A percentile compares a stretch with the other conserved stretches of the same genome.
Conservation (phyloP, 352 stramenopile species). For the Globisporangium cylindrosporum region DNA sequence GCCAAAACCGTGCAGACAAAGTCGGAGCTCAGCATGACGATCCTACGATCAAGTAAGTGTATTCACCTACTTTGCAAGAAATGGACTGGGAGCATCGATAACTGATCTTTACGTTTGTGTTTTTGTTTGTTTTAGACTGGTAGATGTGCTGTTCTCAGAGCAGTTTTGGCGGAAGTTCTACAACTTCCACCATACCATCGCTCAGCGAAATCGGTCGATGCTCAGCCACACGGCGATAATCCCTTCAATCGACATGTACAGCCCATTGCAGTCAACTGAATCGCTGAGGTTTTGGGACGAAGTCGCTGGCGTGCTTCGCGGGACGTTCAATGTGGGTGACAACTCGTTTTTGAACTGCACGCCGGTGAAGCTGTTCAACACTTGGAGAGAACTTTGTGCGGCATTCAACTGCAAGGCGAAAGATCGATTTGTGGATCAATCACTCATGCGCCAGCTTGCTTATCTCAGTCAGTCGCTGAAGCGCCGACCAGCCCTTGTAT, state of each 20-base stretch:
- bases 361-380: not conserved
- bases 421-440: not conserved
- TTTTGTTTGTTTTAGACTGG: slow-evolving; percentile 7
- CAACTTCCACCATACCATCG: slow-evolving; percentile 15
- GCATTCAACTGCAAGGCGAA: not conserved
- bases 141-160: slow-evolving; percentile 21
- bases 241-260: slow-evolving; percentile 22
- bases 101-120: not conserved
- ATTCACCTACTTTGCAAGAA: not conserved
- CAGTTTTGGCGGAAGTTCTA: slow-evolving; percentile 18
- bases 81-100: not conserved
- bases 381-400: not conserved
- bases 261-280: slow-evolving; percentile 15
- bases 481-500: not conserved
- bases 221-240: slow-evolving; percentile 20
- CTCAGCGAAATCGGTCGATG: slow-evolving; percentile 21
- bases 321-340: not conserved
- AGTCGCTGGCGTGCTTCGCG: not conserved
- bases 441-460: not conserved
- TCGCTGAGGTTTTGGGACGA: slow-evolving; percentile 20
- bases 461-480: slow-evolving; percentile 6
- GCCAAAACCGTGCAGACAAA: not conserved
- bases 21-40: not conserved
- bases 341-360: not conserved
- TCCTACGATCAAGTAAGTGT: slow-evolving; percentile 6